phyloP scores from a whole-genome alignment of 2,329 filamentous ascomycete genomes.

The Nannizzia gypsea region DNA sequence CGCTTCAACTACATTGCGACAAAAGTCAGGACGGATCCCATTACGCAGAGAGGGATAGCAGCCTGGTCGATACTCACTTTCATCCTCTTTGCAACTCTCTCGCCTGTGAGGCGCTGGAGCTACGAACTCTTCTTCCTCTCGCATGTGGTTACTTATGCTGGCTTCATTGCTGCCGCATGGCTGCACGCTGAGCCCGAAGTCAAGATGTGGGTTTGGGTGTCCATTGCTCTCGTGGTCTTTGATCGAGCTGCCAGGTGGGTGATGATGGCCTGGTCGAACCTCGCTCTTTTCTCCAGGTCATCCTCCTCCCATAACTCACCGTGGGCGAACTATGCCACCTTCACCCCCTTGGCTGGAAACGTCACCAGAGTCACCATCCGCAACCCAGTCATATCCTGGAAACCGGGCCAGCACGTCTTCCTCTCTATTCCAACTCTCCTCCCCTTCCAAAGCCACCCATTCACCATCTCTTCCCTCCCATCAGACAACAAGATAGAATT shows the following conservation, averaged over 20 bases:
- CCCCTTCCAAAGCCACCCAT: conserved; percentile 52
- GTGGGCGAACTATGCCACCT: conserved; percentile 34
- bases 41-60: conserved; percentile 41
- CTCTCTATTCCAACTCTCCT: conserved; percentile 46
- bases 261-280: conserved; percentile 30
- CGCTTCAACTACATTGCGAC: conserved; percentile 40
- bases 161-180: conserved; percentile 39
- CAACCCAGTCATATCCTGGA: conserved; percentile 47
- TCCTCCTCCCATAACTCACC: conserved; percentile 12
- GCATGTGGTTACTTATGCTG: conserved; percentile 41
- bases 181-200: conserved; percentile 37
- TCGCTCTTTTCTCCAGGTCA: conserved; percentile 29
- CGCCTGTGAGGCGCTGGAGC: conserved; percentile 37
- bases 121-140: conserved; percentile 47
- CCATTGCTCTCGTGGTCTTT: conserved; percentile 36
- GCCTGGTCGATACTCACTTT: conserved; percentile 42
- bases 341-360: conserved; percentile 42
- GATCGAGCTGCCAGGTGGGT: conserved; percentile 32
- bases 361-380: conserved; percentile 47
- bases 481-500: conserved; percentile 47
- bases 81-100: conserved; percentile 41
- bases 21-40: conserved; percentile 38
- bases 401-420: conserved; percentile 52
- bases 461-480: conserved; percentile 49
- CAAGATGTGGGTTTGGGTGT: conserved; percentile 37